Conservation (phyloP, 805 yeast species). For the Cyberlindnera suaveolens region DNA sequence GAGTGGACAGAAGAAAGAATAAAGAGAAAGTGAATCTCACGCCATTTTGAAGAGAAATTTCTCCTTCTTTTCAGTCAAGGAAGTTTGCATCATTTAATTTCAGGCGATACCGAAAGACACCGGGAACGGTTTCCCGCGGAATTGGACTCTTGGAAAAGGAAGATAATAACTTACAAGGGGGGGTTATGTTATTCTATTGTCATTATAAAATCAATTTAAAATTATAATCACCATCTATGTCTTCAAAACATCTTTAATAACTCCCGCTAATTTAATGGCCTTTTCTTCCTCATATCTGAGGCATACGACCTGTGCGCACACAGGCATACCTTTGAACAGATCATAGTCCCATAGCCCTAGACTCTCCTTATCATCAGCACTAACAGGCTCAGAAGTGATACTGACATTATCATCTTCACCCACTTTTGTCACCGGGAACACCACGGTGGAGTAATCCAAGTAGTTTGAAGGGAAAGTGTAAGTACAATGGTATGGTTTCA, state of each 20-base stretch:
- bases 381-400: slow-evolving; percentile 9
- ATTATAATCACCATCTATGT: no score
- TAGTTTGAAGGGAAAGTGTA: slow-evolving; percentile 69
- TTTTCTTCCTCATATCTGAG: slow-evolving; percentile 44
- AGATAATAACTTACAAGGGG: no score
- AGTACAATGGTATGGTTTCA: slow-evolving; percentile 56
- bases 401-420: slow-evolving; percentile 45
- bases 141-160: no score
- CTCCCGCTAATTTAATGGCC: slow-evolving; percentile 37
- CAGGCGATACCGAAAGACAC: no score
- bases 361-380: slow-evolving; percentile 25
- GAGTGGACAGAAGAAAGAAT: no score
- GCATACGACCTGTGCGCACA: slow-evolving; percentile 43
- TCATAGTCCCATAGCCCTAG: slow-evolving; percentile 28
- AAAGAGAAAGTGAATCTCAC: no score
- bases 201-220: no score
- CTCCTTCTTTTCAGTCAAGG: no score
- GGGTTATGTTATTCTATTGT: no score
- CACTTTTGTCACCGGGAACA: slow-evolving; percentile 44
- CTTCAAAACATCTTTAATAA: slow-evolving; percentile 8
- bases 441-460: slow-evolving; percentile 61
- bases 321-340: slow-evolving; percentile 50
- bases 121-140: no score
- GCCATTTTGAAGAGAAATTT: no score
- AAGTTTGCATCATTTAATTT: no score